Base-by-base conservation (phyloP, 2,329 filamentous ascomycete species). In the Pseudogymnoascus sp. region DNA sequence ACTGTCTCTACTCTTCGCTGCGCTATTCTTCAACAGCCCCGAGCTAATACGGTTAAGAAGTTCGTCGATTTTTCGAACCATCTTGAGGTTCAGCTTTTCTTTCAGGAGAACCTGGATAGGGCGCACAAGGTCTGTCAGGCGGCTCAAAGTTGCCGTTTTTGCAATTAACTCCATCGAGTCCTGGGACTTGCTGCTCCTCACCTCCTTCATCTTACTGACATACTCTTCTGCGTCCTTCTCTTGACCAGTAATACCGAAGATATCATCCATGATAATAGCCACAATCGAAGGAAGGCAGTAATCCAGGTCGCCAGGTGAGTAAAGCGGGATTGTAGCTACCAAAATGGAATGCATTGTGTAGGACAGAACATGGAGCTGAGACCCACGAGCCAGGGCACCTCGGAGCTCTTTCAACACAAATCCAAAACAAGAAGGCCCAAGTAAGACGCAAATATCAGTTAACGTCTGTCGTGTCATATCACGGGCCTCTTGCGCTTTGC, bases 221-320 rank as follows among this genome's bases (percentile, higher is more conserved):
- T 99, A 99, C 61, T 93, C 95, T 70, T 97, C 92, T 0, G 93
- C 93, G 70, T 99, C 95, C 76, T 99, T 99, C 72, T 99, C 93
- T 76, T 96, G 90, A 1, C 95, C 95, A 35, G 89, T 89, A 5
- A 87, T 85, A 31, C 96, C 96, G 72, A 99, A 99, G 11, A 96
- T 95, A 72, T 99, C 96, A 71, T 99, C 95, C 90, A 99, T 95
- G 67, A 98, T 88, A 46, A 99, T 85, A 1, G 85, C 83, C 53
- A 96, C 87, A 46, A 98, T 86, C 10, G 89, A 82, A 2, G 84
- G 78, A 7, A 97, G 79, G 71, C 93, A 96, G 72, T 97, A 93
- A 72, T 99, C 91, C 31, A 99, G 79, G 69, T 93, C 91, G 24
- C 96, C 95, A 16, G 91, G 87, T 41, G 85, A 80, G 70, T 91